Evolutionary conservation across 352 stramenopile genomes (phyloP), one percentile per base, ranked within the genome.

Genomic region (Phytophthora pluvialis): DNA sequence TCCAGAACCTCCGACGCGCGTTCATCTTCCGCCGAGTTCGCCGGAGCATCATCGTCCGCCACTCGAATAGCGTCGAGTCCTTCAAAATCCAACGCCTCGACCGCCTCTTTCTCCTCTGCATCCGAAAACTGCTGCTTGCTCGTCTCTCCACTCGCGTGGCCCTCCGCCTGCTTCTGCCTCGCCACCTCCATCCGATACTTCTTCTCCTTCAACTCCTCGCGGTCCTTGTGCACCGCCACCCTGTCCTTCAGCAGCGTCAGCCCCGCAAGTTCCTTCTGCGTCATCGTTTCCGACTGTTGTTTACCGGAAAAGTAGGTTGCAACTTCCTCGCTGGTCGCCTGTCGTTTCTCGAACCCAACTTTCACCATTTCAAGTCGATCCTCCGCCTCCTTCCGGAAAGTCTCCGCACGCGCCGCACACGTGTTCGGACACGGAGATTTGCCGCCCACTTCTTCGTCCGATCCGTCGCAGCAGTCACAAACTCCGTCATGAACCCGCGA

Each of bases 381-480:
- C 18, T 77, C 45, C 18, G 83, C 81, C 16, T 67, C 45, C 28
- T 80, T 55, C 16, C 72, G 75, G 53, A 75, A 78, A 15, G 44
- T 67, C 15, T 61, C 55, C 0, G 85, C 85, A 31, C 79, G 72
- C 0, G 16, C 39, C 0, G 28, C 48, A 52, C 88, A 96, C 33
- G 78, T 86, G 44, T 94, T 79, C 3, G 29, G 12, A 47, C 86
- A 94, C 8, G 32, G 3, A 0, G 54, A 48, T 8, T 45, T 47
- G 0, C 49, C 50, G 4, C 26, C 15, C 9, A 60, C n/a, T 44
- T 71, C 73, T 62, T 99, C 97, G 60, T 99, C 97, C 12, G 83
- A 86, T 10, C 97, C 97, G 67, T 99, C 96, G 57, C 97, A 99
- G 74, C 97, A 99, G 81, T 99, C 97, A 66, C 97, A 99, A 53